These are phyloP conservation scores for Knufia fluminis DNA, from an alignment of 2,329 filamentous ascomycete species.

Conservation along the genomic window DNA sequence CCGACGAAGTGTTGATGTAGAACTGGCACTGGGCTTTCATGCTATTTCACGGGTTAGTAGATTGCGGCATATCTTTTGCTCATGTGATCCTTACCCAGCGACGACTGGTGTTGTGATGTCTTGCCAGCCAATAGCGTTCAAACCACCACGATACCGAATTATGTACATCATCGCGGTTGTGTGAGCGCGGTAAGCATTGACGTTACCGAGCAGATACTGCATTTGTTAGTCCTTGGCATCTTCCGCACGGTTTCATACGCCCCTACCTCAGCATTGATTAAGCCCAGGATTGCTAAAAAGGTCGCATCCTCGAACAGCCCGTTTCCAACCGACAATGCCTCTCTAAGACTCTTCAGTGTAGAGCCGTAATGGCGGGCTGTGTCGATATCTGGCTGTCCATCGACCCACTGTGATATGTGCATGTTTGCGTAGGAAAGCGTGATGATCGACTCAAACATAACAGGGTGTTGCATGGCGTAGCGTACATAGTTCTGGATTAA, in stretches of 20 bases:
- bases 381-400: not conserved
- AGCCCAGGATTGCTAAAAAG: not conserved
- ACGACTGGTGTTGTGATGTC: conserved; percentile 10
- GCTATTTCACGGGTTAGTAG: not conserved
- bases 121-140: conserved; percentile 12
- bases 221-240: conserved; percentile 2
- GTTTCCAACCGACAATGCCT: not conserved
- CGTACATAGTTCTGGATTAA: not conserved
- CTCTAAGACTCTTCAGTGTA: not conserved
- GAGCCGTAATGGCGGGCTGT: not conserved
- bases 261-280: not conserved
- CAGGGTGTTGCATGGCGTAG: not conserved
- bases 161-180: conserved; percentile 9
- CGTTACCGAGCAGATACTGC: conserved; percentile 11
- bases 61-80: not conserved
- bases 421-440: not conserved
- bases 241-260: conserved; percentile 4
- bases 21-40: too few species aligned
- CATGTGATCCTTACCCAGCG: conserved; percentile 2
- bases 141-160: conserved; percentile 8
- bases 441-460: not conserved
- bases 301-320: not conserved
- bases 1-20: too few species aligned
- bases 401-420: not conserved
- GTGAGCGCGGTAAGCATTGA: conserved; percentile 9